Base-by-base conservation (phyloP, 2,329 filamentous ascomycete species). In the Elsinoe necatrix region DNA sequence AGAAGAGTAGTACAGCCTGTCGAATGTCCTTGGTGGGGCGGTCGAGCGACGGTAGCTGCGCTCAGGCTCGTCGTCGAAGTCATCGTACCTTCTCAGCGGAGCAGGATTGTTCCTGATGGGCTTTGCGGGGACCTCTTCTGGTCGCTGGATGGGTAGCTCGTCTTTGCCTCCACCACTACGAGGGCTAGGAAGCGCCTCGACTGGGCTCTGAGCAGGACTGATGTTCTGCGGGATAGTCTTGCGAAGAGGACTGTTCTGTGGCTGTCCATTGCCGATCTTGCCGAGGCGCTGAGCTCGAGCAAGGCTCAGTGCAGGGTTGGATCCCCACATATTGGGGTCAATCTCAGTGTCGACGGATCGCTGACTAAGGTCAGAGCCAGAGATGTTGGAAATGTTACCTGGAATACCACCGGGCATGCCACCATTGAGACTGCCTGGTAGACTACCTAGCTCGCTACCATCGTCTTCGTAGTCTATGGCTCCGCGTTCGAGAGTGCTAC, bases 401-500 rank as follows among this genome's bases (percentile, higher is more conserved):
- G 41, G 41, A 3, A 25, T 25, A 9, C 41, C 41, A 45, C 41
- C 21, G 5, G 41, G 41, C 9, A 42, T 2, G 20, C 39, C 31
- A 59, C 63, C 4, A 64, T 63, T 35, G 45, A 51, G 9, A n/a
- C 29, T 52, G 8, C 48, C 48, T 12, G 48, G 48, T 12, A 37
- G 8, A 23, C 58, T 57, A 37, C 31, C 48, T 9, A 52, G 48
- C 29, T 52, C 25, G 20, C 48, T 52, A 18, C 48, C 48, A 12
- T 55, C 56, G 42, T 47, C 41, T 23, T 66, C 61, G 37, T 64
- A 60, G 37, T 71, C 71, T 42, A 83, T 80, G 66, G 54, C 39
- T 21, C 42, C 48, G 9, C 48, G 29, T 72, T 92, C 87, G 18
- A 91, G 76, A 1, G 85, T 81, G 23, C 81, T 86, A 63, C 87